phyloP scores from a whole-genome alignment of 371 early-diverging fungal genomes.

The Synchytrium microbalum region DNA sequence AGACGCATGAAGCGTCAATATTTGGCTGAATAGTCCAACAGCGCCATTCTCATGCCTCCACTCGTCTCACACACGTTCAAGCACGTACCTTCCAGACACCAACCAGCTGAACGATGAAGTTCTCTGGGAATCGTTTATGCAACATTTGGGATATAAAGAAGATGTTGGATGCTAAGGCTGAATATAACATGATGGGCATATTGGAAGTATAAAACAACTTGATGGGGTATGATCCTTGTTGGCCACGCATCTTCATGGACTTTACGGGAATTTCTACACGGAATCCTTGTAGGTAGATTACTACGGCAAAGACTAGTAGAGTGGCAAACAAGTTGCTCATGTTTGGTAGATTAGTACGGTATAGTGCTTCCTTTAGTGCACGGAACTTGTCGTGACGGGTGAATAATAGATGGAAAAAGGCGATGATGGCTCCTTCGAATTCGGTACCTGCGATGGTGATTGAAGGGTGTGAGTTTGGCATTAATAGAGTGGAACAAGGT shows the following conservation, averaged over 20 bases:
- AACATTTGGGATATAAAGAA: slow-evolving; percentile 96
- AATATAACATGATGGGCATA: slow-evolving; percentile 99
- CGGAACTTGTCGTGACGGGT: slow-evolving; percentile 95
- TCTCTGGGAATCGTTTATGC: slow-evolving; percentile 90
- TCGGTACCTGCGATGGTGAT: slow-evolving; percentile 55
- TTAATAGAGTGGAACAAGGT: too few relatives aligned
- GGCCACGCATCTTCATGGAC: slow-evolving; percentile 92
- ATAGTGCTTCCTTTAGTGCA: slow-evolving; percentile 98
- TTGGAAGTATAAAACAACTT: slow-evolving; percentile 99
- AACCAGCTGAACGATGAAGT: slow-evolving; percentile 85
- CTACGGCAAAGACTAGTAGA: slow-evolving; percentile 82
- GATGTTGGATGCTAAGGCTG: slow-evolving; percentile 91
- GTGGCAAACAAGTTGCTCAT: slow-evolving; percentile 91
- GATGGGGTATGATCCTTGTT: slow-evolving; percentile 95
- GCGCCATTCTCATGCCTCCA: too few relatives aligned
- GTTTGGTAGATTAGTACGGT: slow-evolving; percentile 95
- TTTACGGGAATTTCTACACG: slow-evolving; percentile 98
- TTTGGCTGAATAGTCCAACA: too few relatives aligned
- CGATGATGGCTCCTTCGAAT: slow-evolving; percentile 97
- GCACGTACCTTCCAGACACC: slow-evolving; percentile 89
- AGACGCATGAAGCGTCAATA: too few relatives aligned
- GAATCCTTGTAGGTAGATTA: slow-evolving; percentile 99
- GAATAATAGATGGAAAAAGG: slow-evolving; percentile 91
- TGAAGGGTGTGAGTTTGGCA: too few relatives aligned
- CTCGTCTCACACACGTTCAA: neutral